Evolutionary conservation across 2,329 filamentous ascomycete species (phyloP), one percentile per base, ranked within the genome.

Genomic region (Ceratocystis harringtonii): DNA sequence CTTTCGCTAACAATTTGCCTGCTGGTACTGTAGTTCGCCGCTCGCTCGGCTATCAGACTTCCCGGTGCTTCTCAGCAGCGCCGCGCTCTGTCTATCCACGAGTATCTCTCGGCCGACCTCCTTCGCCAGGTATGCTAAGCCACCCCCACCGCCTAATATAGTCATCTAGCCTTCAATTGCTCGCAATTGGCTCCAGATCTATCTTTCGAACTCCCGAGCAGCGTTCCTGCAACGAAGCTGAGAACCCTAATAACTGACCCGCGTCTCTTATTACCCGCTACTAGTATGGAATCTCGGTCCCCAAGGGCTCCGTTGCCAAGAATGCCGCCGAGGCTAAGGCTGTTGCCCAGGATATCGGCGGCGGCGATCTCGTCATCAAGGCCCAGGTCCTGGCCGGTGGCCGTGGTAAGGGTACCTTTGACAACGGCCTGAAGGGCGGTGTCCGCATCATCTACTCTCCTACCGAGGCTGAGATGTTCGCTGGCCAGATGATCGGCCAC

Each of bases 361-460:
- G 83, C 72, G 92, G 95, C 75, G 94, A 99, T 77, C 92, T 96
- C 85, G 94, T 99, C 72, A 97, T 99, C 84, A 99, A 99, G 85
- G 94, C 94, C 69, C 94, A 99, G 81, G 94, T 99, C 68, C 88
- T 99, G 69, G 94, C 94, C 69, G 94, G 94, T 79, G 94, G 94
- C 70, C 89, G 94, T 81, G 94, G 94, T 79, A 99, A 99, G 83
- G 94, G 94, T 72, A 87, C 86, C 72, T 99, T 99, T 75, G 91
- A 96, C 80, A 97, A 96, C 78, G 94, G 94, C 73, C 87, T 99
- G 76, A 99, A 99, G 84, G 94, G 94, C 73, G 94, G 94, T 81
- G 94, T 99, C 72, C 87, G 94, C 73, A 92, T 99, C 73, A 95
- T 99, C 79, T 99, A 97, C 85, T 97, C 92, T 81, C 90, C 94